A percentile compares a stretch with the other conserved stretches of the same genome.
Evolutionary conservation across 164 flowering plant species (phyloP).

Genomic region (Vitis cinerea): DNA sequence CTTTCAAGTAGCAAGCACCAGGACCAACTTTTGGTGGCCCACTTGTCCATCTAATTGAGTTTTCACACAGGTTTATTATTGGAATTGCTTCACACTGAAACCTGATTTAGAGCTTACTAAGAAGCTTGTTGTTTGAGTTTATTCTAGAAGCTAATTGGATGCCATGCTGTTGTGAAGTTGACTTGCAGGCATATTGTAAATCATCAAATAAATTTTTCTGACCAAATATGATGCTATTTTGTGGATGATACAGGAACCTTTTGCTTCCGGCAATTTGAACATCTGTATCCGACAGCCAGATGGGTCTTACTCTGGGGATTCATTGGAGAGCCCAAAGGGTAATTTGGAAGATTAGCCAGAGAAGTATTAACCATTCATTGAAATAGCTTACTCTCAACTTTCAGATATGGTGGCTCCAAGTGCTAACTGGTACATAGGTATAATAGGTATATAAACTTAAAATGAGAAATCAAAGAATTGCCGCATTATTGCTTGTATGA

Average conservation of each 20-base stretch:
- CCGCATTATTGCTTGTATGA: slow-evolving; percentile 13
- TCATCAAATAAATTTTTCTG: slow-evolving; percentile 1
- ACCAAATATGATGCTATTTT: neutral
- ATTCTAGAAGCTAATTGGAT: neutral
- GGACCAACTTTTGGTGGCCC: no score
- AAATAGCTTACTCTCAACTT: slow-evolving; percentile 10
- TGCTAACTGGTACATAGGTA: slow-evolving; percentile 33
- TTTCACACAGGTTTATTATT: neutral
- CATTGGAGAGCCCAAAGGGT: slow-evolving; percentile 51
- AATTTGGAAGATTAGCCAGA: slow-evolving; percentile 39
- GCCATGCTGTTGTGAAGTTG: neutral
- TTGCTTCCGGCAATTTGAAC: slow-evolving; percentile 59
- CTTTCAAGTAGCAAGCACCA: no score
- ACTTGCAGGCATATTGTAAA: neutral
- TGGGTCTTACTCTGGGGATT: slow-evolving; percentile 56
- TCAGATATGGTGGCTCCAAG: slow-evolving; percentile 8
- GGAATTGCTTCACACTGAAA: neutral
- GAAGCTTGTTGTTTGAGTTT: neutral
- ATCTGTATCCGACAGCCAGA: slow-evolving; percentile 65
- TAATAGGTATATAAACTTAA: slow-evolving; percentile 31
- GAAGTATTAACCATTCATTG: slow-evolving; percentile 10
- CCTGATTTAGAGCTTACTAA: neutral
- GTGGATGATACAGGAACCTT: slow-evolving; percentile 45
- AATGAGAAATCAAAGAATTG: slow-evolving; percentile 3
- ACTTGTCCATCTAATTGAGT: no score